Conservation (phyloP, 2,329 filamentous ascomycete genomes). For the Colletotrichum agaves region DNA sequence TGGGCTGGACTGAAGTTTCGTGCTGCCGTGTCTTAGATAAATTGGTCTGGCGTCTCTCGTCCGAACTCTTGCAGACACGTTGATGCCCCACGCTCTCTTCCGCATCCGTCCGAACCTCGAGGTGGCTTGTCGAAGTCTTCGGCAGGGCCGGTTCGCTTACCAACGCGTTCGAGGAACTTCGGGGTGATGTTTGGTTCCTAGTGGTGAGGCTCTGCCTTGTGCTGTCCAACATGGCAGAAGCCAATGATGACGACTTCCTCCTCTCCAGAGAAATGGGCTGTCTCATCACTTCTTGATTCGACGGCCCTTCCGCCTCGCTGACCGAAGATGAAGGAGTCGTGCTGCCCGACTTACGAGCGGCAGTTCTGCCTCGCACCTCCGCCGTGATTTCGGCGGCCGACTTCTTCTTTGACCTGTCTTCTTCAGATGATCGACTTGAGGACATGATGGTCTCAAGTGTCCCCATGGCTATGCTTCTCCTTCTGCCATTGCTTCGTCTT, state of each 20-base stretch:
- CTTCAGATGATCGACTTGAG: slow-evolving; percentile 71
- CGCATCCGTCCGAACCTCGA: slow-evolving; percentile 56
- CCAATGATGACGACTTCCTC: slow-evolving; percentile 49
- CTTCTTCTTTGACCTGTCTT: slow-evolving; percentile 70
- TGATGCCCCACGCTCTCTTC: slow-evolving; percentile 41
- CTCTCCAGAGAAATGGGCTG: slow-evolving; percentile 16
- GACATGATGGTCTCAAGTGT: slow-evolving; percentile 76
- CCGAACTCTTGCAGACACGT: slow-evolving; percentile 32
- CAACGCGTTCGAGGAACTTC: slow-evolving; percentile 54
- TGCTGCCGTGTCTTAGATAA: slow-evolving; percentile 43
- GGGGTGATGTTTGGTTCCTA: slow-evolving; percentile 45
- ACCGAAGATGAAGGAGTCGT: slow-evolving; percentile 46
- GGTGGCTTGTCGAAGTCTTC: slow-evolving; percentile 63
- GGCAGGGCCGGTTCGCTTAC: slow-evolving; percentile 67
- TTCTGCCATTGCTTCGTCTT: slow-evolving; percentile 54
- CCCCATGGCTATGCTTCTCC: slow-evolving; percentile 67
- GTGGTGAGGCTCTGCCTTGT: slow-evolving; percentile 46
- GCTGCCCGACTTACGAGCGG: slow-evolving; percentile 48
- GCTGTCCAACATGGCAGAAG: slow-evolving; percentile 50
- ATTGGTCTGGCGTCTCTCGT: slow-evolving; percentile 37
- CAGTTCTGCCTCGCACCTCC: slow-evolving; percentile 62
- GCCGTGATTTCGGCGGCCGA: slow-evolving; percentile 66
- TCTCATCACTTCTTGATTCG: slow-evolving; percentile 39
- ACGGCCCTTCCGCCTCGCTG: slow-evolving; percentile 44
- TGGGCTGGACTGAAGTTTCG: slow-evolving; percentile 42